Conservation (phyloP, 331 rosid species). For the Stylosanthes scabra region DNA sequence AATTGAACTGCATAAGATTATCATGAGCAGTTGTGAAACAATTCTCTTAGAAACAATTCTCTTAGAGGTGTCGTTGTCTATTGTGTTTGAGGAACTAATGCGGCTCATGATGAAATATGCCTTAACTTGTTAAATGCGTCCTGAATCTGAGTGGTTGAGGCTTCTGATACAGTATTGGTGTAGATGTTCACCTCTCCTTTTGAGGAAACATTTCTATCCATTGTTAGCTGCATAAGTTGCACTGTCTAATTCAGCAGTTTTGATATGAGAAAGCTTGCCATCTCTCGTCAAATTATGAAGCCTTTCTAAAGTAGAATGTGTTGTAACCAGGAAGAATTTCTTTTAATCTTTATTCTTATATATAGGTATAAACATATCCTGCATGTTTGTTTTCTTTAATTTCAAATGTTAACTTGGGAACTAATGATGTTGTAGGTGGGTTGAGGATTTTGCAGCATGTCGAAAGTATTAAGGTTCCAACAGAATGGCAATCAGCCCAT, state of each 20-base stretch:
- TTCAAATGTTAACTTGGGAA: conserved; percentile 32
- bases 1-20: conserved; percentile 12
- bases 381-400: neutral
- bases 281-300: conserved; percentile 10
- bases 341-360: conserved; percentile 28
- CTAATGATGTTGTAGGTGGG: conserved; percentile 59
- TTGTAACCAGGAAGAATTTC: conserved; percentile 6
- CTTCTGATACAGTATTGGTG: conserved; percentile 8
- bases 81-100: conserved; percentile 23
- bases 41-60: conserved; percentile 30
- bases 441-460: conserved; percentile 87
- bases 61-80: conserved; percentile 21
- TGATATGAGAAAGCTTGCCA: neutral
- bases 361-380: neutral
- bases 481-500: conserved; percentile 65
- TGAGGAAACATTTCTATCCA: neutral
- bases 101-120: conserved; percentile 6
- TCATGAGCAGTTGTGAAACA: neutral
- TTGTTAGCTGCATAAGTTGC: conserved; percentile 9
- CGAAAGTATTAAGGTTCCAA: conserved; percentile 65
- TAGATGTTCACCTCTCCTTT: neutral
- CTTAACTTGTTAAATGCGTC: conserved; percentile 22
- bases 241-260: conserved; percentile 4
- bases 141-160: conserved; percentile 14
- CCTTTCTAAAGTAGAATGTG: neutral